phyloP scores from a whole-genome alignment of 768 basidiomycete genomes.

The Podaxis sp. region DNA sequence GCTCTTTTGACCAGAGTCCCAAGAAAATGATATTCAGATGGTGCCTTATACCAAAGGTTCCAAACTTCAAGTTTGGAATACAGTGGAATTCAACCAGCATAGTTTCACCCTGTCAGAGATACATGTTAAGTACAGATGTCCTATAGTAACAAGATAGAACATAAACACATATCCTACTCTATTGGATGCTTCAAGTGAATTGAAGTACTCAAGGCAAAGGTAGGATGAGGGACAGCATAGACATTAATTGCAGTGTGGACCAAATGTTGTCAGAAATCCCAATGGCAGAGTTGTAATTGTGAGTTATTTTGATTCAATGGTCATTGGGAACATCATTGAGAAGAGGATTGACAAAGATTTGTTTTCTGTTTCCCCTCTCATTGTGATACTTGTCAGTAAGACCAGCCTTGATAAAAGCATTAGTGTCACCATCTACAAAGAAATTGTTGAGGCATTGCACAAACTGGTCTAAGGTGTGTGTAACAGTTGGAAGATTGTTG shows the following conservation, averaged over 20 bases:
- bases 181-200: not conserved
- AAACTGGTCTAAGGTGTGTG: not conserved
- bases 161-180: not conserved
- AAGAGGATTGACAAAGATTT: not conserved
- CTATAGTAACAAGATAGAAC: not conserved
- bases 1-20: not conserved
- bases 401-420: not conserved
- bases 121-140: not conserved
- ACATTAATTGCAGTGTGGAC: not conserved
- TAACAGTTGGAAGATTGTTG: not conserved
- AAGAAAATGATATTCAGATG: not conserved
- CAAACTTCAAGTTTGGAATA: not conserved
- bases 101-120: not conserved
- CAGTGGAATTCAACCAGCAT: not conserved
- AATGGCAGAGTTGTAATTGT: not conserved
- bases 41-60: not conserved
- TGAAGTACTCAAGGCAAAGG: not conserved
- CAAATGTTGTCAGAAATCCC: not conserved
- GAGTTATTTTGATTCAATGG: not conserved
- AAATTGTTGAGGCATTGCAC: not conserved
- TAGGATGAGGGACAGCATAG: not conserved
- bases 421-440: not conserved
- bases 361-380: not conserved
- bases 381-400: not conserved
- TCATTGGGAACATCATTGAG: not conserved